Conservation (phyloP, 106 monocot species). For the Dioscorea zingiberensis region DNA sequence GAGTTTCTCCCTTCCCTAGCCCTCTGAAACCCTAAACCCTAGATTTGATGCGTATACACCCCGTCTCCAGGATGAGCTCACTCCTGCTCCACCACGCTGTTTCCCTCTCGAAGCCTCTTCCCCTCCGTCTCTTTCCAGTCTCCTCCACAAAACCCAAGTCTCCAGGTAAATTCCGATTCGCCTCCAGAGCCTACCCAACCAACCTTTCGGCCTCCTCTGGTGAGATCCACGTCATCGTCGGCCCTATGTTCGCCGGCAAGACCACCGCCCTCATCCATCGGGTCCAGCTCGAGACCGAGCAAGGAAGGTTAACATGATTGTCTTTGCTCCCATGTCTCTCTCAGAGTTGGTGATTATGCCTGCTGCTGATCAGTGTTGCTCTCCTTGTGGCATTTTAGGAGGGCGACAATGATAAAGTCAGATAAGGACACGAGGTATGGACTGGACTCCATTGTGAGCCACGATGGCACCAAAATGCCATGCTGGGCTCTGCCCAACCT, state of each 20-base stretch:
- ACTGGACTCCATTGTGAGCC: slow-evolving; percentile 66
- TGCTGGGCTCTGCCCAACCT: slow-evolving; percentile 73
- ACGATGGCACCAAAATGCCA: slow-evolving; percentile 73
- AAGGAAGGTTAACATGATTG: slow-evolving; percentile 51
- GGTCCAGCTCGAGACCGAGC: slow-evolving; percentile 36
- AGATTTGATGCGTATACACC: neutral
- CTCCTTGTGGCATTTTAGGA: slow-evolving; percentile 20
- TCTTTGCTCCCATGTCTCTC: too few species aligned
- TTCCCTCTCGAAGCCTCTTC: neutral
- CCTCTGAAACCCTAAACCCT: slow-evolving; percentile 1
- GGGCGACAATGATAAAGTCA: slow-evolving; percentile 70
- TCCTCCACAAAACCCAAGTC: neutral
- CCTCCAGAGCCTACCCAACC: neutral
- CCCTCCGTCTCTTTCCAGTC: neutral
- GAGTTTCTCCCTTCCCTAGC: neutral
- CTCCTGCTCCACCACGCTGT: neutral
- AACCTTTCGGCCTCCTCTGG: neutral
- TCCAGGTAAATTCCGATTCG: neutral
- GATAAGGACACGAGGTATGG: slow-evolving; percentile 77
- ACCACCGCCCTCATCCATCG: slow-evolving; percentile 81
- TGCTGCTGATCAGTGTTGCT: neutral
- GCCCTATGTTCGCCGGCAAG: slow-evolving; percentile 98
- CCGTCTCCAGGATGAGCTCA: neutral
- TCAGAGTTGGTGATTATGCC: neutral
- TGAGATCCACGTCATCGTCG: slow-evolving; percentile 70